Percentiles rank a stretch among this genome's conserved stretches.
These are phyloP conservation scores for Physcia stellaris DNA, from an alignment of 495 filamentous ascomycete genomes.

Conservation along the genomic window DNA sequence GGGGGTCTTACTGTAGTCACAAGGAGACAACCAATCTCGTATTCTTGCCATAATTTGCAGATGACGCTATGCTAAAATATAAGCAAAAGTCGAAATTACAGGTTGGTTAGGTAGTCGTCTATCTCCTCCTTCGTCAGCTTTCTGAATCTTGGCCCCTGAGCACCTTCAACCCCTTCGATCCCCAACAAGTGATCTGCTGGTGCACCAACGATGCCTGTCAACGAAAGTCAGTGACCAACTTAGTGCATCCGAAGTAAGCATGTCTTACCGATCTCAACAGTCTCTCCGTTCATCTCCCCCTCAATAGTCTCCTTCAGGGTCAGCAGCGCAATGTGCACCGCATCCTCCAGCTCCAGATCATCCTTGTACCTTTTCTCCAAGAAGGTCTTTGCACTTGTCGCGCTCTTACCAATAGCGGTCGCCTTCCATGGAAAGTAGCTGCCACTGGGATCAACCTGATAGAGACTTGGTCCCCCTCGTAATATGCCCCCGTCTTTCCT, in stretches of 20 bases:
- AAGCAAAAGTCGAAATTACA: too few species aligned
- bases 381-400: conserved; percentile 96
- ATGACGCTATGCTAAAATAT: too few species aligned
- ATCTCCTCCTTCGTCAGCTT: conserved; percentile 96
- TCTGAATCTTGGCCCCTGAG: conserved; percentile 82
- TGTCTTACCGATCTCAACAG: conserved; percentile 85
- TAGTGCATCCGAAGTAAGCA: not conserved
- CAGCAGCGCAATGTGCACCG: conserved; percentile 93
- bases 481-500: conserved; percentile 87
- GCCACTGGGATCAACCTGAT: conserved; percentile 94
- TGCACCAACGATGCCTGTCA: conserved; percentile 78
- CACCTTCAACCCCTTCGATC: conserved; percentile 81
- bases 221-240: conserved; percentile 22
- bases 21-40: too few species aligned
- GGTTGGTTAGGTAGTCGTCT: conserved; percentile 95
- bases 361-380: conserved; percentile 97
- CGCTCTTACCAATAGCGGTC: conserved; percentile 96
- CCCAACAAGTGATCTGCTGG: conserved; percentile 87
- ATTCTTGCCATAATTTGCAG: too few species aligned
- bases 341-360: conserved; percentile 93
- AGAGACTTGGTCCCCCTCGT: conserved; percentile 92
- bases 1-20: too few species aligned
- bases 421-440: conserved; percentile 99
- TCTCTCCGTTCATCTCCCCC: conserved; percentile 98
- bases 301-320: conserved; percentile 99